Percentiles rank a stretch among this genome's conserved stretches.
Evolutionary conservation across 2,329 filamentous ascomycete genomes (phyloP).

Genomic region (Cytospora mali): DNA sequence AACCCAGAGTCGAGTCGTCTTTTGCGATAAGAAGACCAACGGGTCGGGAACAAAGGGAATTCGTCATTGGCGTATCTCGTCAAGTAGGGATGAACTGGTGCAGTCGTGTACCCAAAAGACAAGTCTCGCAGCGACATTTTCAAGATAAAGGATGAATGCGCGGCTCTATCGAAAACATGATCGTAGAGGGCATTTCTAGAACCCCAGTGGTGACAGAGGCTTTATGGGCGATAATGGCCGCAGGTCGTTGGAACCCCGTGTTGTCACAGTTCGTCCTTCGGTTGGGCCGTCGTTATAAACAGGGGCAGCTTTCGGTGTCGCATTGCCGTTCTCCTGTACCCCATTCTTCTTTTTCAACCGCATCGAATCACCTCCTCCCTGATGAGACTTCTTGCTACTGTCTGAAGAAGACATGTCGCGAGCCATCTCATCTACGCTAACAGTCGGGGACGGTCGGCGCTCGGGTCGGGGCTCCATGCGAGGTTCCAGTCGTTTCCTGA

Average conservation of each 20-base stretch:
- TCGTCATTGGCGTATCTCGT: constrained; percentile 35
- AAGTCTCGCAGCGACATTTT: constrained; percentile 26
- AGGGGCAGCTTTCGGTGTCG: constrained; percentile 15
- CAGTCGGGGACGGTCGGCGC: constrained; percentile 17
- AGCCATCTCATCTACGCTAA: constrained; percentile 39
- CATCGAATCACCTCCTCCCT: constrained; percentile 36
- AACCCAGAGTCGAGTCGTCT: constrained; percentile 3
- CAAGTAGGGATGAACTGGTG: constrained; percentile 22
- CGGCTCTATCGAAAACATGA: constrained; percentile 29
- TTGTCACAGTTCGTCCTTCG: constrained; percentile 30
- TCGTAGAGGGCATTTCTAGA: constrained; percentile 41
- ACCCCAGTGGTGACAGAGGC: constrained; percentile 64
- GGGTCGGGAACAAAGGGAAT: constrained; percentile 29
- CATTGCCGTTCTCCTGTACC: constrained; percentile 34
- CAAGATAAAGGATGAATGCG: constrained; percentile 6
- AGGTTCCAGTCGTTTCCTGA: constrained; percentile 24
- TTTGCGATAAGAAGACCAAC: neutral
- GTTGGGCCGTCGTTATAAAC: constrained; percentile 43
- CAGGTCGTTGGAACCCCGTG: constrained; percentile 46
- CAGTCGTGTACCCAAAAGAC: constrained; percentile 24
- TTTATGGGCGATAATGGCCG: constrained; percentile 67
- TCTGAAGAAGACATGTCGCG: constrained; percentile 66
- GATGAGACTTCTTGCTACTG: constrained; percentile 58
- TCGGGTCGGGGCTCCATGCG: constrained; percentile 22
- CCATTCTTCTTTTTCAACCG: constrained; percentile 52